Evolutionary conservation across 345 rosid genomes (phyloP), one percentile per base, ranked within the genome.

Genomic region (Bruguiera sexangula): DNA sequence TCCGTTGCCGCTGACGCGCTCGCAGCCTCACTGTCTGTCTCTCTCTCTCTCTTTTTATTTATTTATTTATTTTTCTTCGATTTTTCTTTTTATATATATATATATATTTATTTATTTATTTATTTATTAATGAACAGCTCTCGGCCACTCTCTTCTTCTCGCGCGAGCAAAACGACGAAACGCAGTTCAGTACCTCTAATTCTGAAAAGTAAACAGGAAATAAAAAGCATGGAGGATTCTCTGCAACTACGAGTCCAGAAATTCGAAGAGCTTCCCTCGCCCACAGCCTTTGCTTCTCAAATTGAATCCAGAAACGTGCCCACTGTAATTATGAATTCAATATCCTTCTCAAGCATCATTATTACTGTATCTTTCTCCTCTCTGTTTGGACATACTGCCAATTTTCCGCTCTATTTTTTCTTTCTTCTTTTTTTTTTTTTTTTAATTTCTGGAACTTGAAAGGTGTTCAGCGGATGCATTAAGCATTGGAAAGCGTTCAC

Each of bases 241-340:
- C 57, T 53, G 60, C 76, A 55, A 56, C 16, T 56, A 9, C 54
- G 48, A 54, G 82, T 89, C 50, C 68, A 70, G 68, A 76, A 22
- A 67, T 83, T 88, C 78, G 81, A 86, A 69, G 76, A 77, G 63
- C 72, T 73, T 63, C 91, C 85, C 59, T 85, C 87, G 1, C 69
- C 87, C 24, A 37, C 79, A 67, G 82, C 77, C 0, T 91, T 94
- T 70, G 83, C 77, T 46, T 83, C 93, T 56, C 73, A 58, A 60
- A 79, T 89, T 60, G 98, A 90, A 79, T 81, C 85, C 73, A 76
- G 69, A 36, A 89, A 91, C 81, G 78, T 88, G 61, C 93, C 95
- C 37, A 89, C 93, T 7, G 95, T 88, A 85, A 64, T 36, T 58
- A 58, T 54, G 16, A 8, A 27, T 56, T 56, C 29, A 27, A 1